Evolutionary conservation across 2,329 filamentous ascomycete genomes (phyloP), one percentile per base, ranked within the genome.

Genomic region (Exophiala sideris): DNA sequence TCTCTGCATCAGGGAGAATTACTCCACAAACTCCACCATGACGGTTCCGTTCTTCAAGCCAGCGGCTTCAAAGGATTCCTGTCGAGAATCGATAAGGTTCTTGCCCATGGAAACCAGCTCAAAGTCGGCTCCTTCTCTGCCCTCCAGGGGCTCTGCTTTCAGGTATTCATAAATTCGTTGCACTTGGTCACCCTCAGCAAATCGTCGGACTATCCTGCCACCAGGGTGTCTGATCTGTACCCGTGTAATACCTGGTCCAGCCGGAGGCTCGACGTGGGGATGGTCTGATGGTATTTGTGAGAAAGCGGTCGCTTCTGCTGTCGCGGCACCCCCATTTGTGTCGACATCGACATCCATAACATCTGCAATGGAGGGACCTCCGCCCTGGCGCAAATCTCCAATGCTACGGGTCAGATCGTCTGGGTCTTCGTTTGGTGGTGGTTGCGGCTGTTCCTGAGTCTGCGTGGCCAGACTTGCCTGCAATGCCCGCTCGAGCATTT

Each of bases 401-500:
- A 76, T 68, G 10, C 80, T 82, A 67, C 89, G 89, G 1, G 94
- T 97, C 47, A 96, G 78, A 33, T 89, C 86, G 71, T 99, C 94
- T 0, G 92, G 92, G 63, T 97, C 92, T 54, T 86, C 80, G 6
- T 87, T 76, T 65, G 65, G 67, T 58, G 65, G 68, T 68, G 45
- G 66, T 14, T 56, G 52, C 20, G 47, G 45, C 18, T 55, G 45
- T 18, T 55, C 55, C n/a, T 53, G 39, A 14, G 70, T 72, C 34
- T 73, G 75, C 32, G 79, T 81, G 11, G 84, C 85, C 42, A 97
- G 75, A 67, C 91, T 96, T 73, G 95, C 94, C 69, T 91, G 85
- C 67, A 99, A 71, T 0, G 94, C 94, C 81, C 96, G 85, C 70
- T 96, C 88, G 63, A 99, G 76, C 91, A 96, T 95, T 73, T 99